These are phyloP conservation scores for Tagetes erecta DNA, from an alignment of 129 eudicot genomes.

Conservation along the genomic window DNA sequence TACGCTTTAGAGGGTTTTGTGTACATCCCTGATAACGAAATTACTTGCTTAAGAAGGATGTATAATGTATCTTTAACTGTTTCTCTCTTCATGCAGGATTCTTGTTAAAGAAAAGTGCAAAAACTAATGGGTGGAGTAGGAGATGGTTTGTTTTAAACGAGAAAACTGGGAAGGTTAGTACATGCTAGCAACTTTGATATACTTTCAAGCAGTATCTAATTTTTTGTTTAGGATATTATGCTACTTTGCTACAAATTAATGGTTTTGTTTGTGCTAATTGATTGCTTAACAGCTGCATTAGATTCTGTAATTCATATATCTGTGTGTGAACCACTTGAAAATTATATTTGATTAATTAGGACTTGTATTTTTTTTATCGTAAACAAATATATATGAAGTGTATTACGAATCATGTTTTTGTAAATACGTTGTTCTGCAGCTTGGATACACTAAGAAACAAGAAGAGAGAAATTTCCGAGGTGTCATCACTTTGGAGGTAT, in stretches of 20 bases:
- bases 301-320: constrained; percentile 5
- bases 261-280: background rate
- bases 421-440: constrained; percentile 52
- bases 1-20: background rate
- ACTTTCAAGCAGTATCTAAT: background rate
- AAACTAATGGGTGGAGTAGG: constrained; percentile 88
- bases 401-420: constrained; percentile 13
- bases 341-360: background rate
- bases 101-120: constrained; percentile 83
- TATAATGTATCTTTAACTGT: constrained; percentile 8
- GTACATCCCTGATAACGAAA: background rate
- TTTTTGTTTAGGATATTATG: background rate
- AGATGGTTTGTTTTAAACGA: constrained; percentile 98
- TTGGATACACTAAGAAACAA: constrained; percentile 96
- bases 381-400: background rate
- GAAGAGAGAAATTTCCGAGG: constrained; percentile 97
- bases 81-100: constrained; percentile 54
- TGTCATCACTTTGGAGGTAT: constrained; percentile 96
- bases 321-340: constrained; percentile 13
- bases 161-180: constrained; percentile 93
- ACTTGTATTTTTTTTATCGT: background rate
- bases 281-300: constrained; percentile 7
- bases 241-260: constrained; percentile 1
- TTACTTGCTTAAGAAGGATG: constrained; percentile 2
- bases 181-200: constrained; percentile 15